Conservation (phyloP, 768 basidiomycete genomes). For the Kwoniella dejecticola region DNA sequence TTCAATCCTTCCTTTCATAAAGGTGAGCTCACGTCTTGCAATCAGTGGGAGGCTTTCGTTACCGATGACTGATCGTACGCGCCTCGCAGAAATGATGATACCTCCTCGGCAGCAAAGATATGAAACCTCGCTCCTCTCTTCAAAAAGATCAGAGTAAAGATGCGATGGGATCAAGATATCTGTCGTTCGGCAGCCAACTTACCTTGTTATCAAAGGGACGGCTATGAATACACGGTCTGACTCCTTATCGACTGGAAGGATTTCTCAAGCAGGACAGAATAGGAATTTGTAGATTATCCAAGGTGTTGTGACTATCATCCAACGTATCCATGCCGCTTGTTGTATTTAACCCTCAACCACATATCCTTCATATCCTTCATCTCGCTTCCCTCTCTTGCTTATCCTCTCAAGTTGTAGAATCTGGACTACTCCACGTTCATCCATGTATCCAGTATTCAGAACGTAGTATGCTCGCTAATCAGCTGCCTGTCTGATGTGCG, state of each 20-base stretch:
- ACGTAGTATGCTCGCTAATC: too few species aligned
- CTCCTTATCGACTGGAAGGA: constrained; percentile 18
- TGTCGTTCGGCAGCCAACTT: constrained; percentile 27
- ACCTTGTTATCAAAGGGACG: constrained; percentile 32
- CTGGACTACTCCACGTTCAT: too few species aligned
- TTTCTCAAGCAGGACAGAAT: too few species aligned
- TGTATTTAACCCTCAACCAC: neutral
- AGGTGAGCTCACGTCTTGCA: neutral
- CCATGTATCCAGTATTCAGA: too few species aligned
- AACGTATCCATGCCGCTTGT: neutral
- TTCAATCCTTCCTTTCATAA: constrained; percentile 22
- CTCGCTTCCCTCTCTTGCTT: too few species aligned
- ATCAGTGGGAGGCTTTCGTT: too few species aligned
- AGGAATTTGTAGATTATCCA: too few species aligned
- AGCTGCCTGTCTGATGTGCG: too few species aligned
- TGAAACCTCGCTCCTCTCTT: constrained; percentile 21
- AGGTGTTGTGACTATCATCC: too few species aligned
- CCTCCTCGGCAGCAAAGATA: constrained; percentile 24
- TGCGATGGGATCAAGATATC: constrained; percentile 25
- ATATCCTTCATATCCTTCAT: too few species aligned
- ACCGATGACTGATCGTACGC: too few species aligned
- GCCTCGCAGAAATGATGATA: constrained; percentile 23
- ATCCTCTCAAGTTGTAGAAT: too few species aligned
- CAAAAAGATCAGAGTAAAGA: neutral
- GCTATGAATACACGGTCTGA: constrained; percentile 23